Base-by-base conservation (phyloP, 176 grass and related monocot genomes). In the Bothriochloa decipiens region DNA sequence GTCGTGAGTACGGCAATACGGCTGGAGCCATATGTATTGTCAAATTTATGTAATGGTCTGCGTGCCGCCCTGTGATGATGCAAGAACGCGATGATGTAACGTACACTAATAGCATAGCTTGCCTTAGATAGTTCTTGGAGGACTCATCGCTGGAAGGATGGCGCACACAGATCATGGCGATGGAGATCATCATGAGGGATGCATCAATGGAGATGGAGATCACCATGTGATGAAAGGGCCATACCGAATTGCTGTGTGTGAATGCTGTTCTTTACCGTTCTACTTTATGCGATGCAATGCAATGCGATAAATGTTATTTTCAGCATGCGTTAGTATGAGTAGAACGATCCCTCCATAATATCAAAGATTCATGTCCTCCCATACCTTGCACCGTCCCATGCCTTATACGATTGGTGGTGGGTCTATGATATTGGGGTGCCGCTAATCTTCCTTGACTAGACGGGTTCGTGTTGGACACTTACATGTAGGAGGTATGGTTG, bases 341-440 rank as follows among this genome's bases (percentile, higher is more conserved):
- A 68, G 16, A 22, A 68, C 15, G 16, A 39, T 68, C 65, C 65
- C 15, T 68, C 33, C 3, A 1, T 0, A 18, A 68, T 10, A 1
- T 74, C 18, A 29, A 26, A 49, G 42, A 2, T 45, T 74, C 0
- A 9, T 49, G 40, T 7, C 23, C 23, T 29, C 70, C 43, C 70
- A 74, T 29, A 15, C 11, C 70, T 47, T 74, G 72, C 72, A 32
- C 7, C 0, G 0, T 52, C n/a, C n/a, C 45, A 18, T 4, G 67
- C 52, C 45, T 74, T 50, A 45, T 52, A 52, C 72, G 32, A 74
- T 50, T 5, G 10, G 45, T 50, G 45, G 72, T 74, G 72, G 25
- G 72, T 74, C 72, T 52, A 74, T 74, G 45, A 74, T 52, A 74
- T 74, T 52, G 33, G 72, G 45, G 25, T 50, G 25, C 25, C 43